phyloP scores from a whole-genome alignment of 345 rosid genomes.

The Bruguiera gymnorhiza region DNA sequence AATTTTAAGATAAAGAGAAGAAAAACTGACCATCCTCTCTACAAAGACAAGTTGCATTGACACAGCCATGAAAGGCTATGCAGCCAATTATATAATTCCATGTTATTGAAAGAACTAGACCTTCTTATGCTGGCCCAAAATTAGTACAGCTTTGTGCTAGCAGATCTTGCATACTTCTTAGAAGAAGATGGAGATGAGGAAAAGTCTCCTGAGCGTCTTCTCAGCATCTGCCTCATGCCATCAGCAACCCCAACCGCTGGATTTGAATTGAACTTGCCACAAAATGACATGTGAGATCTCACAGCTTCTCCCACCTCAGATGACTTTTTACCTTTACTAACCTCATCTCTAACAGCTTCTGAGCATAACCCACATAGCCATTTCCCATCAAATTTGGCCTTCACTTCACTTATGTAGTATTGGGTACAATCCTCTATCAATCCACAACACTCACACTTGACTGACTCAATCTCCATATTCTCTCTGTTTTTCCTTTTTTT shows the following conservation, averaged over 20 bases:
- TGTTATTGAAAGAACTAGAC: constrained; percentile 9
- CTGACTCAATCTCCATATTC: constrained; percentile 80
- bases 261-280: constrained; percentile 75
- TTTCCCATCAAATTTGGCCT: constrained; percentile 75
- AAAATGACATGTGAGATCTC: constrained; percentile 86
- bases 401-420: constrained; percentile 64
- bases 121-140: background rate
- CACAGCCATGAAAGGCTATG: constrained; percentile 14
- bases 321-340: constrained; percentile 42
- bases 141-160: constrained; percentile 47
- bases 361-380: constrained; percentile 98
- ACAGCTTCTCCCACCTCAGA: constrained; percentile 74
- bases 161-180: constrained; percentile 67
- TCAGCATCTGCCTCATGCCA: constrained; percentile 92
- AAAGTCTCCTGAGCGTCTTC: constrained; percentile 73
- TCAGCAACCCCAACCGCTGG: constrained; percentile 91
- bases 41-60: constrained; percentile 23
- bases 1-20: background rate
- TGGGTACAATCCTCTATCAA: constrained; percentile 90
- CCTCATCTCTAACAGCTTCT: constrained; percentile 85
- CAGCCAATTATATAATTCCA: constrained; percentile 16
- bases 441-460: constrained; percentile 84
- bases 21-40: constrained; percentile 17
- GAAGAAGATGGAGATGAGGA: constrained; percentile 46
- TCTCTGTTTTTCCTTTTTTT: background rate